Evolutionary conservation across 306 rosid species (phyloP), one percentile per base, ranked within the genome.

Genomic region (Glycine tomentella): DNA sequence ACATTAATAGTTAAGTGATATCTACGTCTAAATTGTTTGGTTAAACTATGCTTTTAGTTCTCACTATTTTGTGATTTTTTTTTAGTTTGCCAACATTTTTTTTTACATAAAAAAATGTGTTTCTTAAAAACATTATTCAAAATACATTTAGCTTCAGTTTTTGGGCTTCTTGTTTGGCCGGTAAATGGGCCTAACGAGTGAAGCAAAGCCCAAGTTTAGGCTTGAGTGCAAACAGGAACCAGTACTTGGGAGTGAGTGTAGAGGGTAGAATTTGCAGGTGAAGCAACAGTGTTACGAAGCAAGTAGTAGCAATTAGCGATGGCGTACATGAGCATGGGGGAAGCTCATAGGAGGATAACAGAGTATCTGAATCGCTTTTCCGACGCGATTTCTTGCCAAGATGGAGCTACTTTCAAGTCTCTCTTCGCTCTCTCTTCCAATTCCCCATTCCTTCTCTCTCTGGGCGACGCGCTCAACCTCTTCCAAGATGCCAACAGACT

Each of bases 291-390:
- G 31, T 9, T 1, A 34, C 31, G 31, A 25, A 25, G 2, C 2
- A 45, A 3, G 16, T 13, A 3, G 31, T 13, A 6, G 31, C 31
- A 36, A 36, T 61, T n/a, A 33, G 71, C 17, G 6, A 56, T 91
- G 98, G 97, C 97, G 82, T 90, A 89, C 84, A 92, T 90, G 97
- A 92, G 97, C 90, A 95, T 91, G 97, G 99, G 98, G 10, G 99
- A 95, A 69, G 94, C 99, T 0, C 96, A 91, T 59, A 83, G 98
- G 79, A 90, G 93, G 85, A 91, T 95, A 64, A 89, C 87, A 1
- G 98, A 95, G 13, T 95, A 81, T 84, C 90, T 95, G 33, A 88
- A 83, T 80, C 92, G 93, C 14, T 95, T 95, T 77, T 82, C 84
- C 74, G 93, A 87, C 87, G 92, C 98, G 55, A 84, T 95, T 69